Evolutionary conservation across 805 yeast species (phyloP).

Genomic region (Wickerhamiella azymoides): DNA sequence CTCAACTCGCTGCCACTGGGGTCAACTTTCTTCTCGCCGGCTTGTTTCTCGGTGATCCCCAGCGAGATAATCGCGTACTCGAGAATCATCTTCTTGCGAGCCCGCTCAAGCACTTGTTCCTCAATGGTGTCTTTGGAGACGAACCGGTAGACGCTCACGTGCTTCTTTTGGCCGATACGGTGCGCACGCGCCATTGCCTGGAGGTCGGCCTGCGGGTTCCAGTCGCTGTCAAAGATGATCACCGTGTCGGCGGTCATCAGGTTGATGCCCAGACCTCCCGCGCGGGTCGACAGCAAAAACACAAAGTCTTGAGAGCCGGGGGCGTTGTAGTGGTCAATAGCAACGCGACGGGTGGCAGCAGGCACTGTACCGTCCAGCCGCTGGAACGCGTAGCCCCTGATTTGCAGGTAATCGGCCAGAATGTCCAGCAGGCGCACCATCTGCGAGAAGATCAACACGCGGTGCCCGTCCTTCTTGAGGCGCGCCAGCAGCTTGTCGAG

Average conservation of each 20-base stretch:
- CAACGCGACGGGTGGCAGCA: constrained; percentile 79
- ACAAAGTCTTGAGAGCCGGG: constrained; percentile 87
- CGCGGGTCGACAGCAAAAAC: constrained; percentile 83
- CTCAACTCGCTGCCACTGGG: constrained; percentile 62
- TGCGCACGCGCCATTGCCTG: constrained; percentile 99
- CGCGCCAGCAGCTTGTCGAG: constrained; percentile 78
- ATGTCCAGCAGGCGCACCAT: constrained; percentile 96
- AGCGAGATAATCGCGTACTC: constrained; percentile 95
- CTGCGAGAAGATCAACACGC: constrained; percentile 89
- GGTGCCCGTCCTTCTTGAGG: constrained; percentile 82
- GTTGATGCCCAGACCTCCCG: constrained; percentile 97
- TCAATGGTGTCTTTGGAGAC: constrained; percentile 98
- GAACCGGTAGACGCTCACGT: constrained; percentile 92
- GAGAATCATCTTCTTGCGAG: constrained; percentile 93
- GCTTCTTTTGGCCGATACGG: constrained; percentile 97
- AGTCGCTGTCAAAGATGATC: constrained; percentile 92
- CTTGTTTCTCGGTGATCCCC: constrained; percentile 74
- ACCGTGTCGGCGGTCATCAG: constrained; percentile 99
- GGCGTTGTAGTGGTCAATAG: constrained; percentile 93
- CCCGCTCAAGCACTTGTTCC: constrained; percentile 92
- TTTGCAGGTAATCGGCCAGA: constrained; percentile 78
- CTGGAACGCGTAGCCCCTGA: constrained; percentile 80
- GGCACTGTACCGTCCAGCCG: constrained; percentile 95
- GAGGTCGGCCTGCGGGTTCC: constrained; percentile 98
- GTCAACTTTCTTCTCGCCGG: constrained; percentile 43